Conservation (phyloP, 2,329 filamentous ascomycete genomes). For the Monilinia fructicola region DNA sequence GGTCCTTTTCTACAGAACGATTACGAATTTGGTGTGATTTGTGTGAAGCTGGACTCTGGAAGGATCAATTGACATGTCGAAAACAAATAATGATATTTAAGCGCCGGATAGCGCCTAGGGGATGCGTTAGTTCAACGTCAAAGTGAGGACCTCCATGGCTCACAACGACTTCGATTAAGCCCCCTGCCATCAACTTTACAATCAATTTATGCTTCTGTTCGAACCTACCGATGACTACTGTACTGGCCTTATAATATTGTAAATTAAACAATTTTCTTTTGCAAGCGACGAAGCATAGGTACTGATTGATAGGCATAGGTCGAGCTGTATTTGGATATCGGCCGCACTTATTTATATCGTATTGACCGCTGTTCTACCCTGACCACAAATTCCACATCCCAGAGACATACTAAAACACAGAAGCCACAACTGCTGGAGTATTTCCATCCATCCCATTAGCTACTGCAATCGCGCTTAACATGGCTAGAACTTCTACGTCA, state of each 20-base stretch:
- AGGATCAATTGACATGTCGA: constrained; percentile 10
- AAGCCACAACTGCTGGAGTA: not conserved
- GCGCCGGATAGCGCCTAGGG: not conserved
- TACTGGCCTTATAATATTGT: not conserved
- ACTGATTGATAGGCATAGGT: not conserved
- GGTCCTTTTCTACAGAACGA: not conserved
- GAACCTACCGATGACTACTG: not conserved
- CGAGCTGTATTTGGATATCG: not conserved
- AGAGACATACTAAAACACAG: not conserved
- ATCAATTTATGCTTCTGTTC: not conserved
- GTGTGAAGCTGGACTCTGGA: constrained; percentile 1
- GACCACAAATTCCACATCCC: not conserved
- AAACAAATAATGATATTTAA: not conserved
- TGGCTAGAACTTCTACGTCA: not conserved
- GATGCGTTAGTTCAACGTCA: not conserved
- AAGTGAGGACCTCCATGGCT: not conserved
- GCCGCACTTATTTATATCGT: not conserved
- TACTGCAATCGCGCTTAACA: not conserved
- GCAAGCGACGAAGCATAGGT: not conserved
- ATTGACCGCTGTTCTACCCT: not conserved
- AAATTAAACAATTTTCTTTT: not conserved
- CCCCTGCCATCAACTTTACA: not conserved
- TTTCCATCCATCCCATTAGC: not conserved
- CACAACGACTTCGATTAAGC: not conserved
- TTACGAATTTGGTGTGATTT: constrained; percentile 15